Conservation (phyloP, 768 basidiomycete genomes). For the Leccinum disarticulatum region DNA sequence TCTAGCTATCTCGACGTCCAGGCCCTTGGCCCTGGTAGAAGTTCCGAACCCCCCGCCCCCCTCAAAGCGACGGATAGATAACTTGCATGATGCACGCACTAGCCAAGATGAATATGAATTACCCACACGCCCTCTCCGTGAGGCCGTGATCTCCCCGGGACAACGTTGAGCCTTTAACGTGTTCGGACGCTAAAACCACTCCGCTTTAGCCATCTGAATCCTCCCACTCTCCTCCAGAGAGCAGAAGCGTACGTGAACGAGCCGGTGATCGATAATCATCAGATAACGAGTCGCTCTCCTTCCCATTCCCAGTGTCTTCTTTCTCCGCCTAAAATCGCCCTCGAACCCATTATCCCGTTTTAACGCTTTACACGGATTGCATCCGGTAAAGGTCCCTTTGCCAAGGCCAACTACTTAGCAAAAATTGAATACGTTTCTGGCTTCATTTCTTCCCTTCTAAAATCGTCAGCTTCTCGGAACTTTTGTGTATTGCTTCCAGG, state of each 20-base stretch:
- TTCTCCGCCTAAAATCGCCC: background rate
- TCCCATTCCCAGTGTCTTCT: background rate
- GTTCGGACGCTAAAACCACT: background rate
- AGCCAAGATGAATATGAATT: background rate
- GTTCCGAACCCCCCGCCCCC: constrained; percentile 3
- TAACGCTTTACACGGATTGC: background rate
- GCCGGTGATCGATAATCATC: background rate
- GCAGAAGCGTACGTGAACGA: background rate
- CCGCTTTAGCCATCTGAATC: background rate
- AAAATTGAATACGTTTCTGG: background rate
- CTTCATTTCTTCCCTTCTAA: background rate
- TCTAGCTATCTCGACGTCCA: constrained; percentile 3
- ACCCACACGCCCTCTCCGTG: background rate
- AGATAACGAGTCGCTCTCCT: background rate
- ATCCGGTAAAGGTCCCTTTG: background rate
- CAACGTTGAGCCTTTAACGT: constrained; percentile 7
- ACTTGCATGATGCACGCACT: background rate
- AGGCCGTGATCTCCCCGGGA: constrained; percentile 1
- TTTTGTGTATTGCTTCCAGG: background rate
- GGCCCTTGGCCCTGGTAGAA: constrained; percentile 12
- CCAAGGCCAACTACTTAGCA: background rate
- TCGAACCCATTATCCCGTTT: too few relatives aligned
- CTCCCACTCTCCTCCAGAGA: background rate
- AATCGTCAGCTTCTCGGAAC: background rate
- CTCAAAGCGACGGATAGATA: constrained; percentile 3